Percentiles rank a stretch among this genome's conserved stretches.
phyloP scores from a whole-genome alignment of 129 eudicot species.

The Logfia minima region DNA sequence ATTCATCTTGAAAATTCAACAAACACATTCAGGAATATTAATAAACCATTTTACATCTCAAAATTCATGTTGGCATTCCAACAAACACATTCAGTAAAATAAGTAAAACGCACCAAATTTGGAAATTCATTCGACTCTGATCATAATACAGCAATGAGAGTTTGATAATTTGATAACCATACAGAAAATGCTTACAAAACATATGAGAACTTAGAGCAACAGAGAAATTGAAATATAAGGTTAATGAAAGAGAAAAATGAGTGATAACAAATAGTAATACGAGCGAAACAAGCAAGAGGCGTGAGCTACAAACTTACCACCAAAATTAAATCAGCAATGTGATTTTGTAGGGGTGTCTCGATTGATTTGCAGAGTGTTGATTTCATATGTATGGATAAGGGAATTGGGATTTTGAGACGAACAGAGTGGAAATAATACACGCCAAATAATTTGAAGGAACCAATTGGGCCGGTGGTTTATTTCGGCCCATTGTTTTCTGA shows the following conservation, averaged over 20 bases:
- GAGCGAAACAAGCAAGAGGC: background rate
- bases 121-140: background rate
- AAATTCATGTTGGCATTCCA: conserved; percentile 27
- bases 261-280: background rate
- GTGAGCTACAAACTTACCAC: background rate
- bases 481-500: background rate
- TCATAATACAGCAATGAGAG: conserved; percentile 29
- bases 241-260: background rate
- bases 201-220: background rate
- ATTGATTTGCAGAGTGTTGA: background rate
- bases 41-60: conserved; percentile 1
- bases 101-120: conserved; percentile 10
- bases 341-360: background rate
- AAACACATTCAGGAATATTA: conserved; percentile 12
- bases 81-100: conserved; percentile 28
- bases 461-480: background rate
- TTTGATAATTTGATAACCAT: conserved; percentile 6
- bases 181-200: too few species aligned
- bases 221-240: background rate
- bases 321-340: background rate
- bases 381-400: background rate
- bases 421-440: background rate
- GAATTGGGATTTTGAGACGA: background rate
- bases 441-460: background rate
- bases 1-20: conserved; percentile 27